Conservation (phyloP, 495 filamentous ascomycete species). For the Sordaria brevicollis region DNA sequence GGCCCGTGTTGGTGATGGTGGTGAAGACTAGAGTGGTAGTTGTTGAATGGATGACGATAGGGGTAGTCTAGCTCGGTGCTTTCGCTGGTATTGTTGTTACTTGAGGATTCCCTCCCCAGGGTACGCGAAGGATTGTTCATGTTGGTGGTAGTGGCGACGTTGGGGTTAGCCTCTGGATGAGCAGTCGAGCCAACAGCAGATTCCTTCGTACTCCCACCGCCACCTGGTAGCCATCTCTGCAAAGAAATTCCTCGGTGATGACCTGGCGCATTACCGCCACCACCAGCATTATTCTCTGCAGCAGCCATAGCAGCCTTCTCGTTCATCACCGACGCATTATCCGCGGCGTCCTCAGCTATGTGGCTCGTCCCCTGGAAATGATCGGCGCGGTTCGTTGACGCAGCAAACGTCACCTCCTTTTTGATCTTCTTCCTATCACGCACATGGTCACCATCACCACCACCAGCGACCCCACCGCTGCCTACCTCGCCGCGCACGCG, state of each 20-base stretch:
- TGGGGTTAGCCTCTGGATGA: no score
- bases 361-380: not conserved
- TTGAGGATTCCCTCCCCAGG: not conserved
- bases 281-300: not conserved
- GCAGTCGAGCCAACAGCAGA: no score
- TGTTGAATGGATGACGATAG: not conserved
- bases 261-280: not conserved
- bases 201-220: not conserved
- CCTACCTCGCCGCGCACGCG: constrained; percentile 53
- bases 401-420: constrained; percentile 53
- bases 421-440: constrained; percentile 41
- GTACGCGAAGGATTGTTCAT: constrained; percentile 2
- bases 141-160: constrained; percentile 4
- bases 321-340: constrained; percentile 25
- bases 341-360: constrained; percentile 22
- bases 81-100: constrained; percentile 5
- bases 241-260: constrained; percentile 31
- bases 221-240: constrained; percentile 44
- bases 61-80: constrained; percentile 6
- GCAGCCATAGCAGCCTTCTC: constrained; percentile 19
- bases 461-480: constrained; percentile 6
- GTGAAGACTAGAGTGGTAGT: not conserved
- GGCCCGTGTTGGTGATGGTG: not conserved
- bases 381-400: constrained; percentile 35
- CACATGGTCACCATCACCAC: constrained; percentile 20